These are phyloP conservation scores for Termitomyces sp. DNA, from an alignment of 768 basidiomycete genomes.

Conservation along the genomic window DNA sequence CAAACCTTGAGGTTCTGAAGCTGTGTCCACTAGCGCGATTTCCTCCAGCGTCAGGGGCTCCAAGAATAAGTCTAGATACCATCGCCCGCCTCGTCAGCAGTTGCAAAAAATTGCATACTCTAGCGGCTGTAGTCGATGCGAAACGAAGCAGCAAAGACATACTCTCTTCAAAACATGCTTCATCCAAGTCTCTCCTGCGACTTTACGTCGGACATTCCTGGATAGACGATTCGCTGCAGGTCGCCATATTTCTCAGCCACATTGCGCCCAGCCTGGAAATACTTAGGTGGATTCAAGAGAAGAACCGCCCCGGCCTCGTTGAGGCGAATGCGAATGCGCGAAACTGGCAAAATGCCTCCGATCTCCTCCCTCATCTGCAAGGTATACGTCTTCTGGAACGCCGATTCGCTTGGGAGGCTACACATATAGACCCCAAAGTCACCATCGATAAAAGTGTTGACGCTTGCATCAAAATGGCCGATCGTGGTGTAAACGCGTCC, in stretches of 20 bases:
- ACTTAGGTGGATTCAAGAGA: conserved; percentile 76
- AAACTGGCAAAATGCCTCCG: conserved; percentile 66
- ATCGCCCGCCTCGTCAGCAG: conserved; percentile 52
- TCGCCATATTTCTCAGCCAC: conserved; percentile 73
- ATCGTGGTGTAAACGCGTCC: conserved; percentile 28
- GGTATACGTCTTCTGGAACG: conserved; percentile 61
- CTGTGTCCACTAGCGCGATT: conserved; percentile 70
- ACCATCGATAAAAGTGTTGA: conserved; percentile 48
- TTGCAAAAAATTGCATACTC: conserved; percentile 61
- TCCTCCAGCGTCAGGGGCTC: conserved; percentile 46
- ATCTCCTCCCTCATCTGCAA: conserved; percentile 73
- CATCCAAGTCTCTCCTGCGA: conserved; percentile 65
- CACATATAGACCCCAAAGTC: conserved; percentile 17
- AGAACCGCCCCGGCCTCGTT: conserved; percentile 65
- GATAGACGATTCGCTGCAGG: conserved; percentile 64
- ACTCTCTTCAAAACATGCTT: conserved; percentile 42
- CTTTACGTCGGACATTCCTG: conserved; percentile 77
- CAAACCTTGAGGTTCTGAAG: conserved; percentile 64
- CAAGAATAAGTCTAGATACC: conserved; percentile 60
- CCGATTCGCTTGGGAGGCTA: conserved; percentile 27
- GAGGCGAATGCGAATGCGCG: conserved; percentile 64
- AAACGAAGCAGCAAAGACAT: conserved; percentile 40
- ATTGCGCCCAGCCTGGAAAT: conserved; percentile 67
- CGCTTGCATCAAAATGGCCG: conserved; percentile 30
- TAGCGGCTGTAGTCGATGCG: conserved; percentile 65